These are phyloP conservation scores for Cladosporium sp. DNA, from an alignment of 2,329 filamentous ascomycete genomes.

Conservation along the genomic window DNA sequence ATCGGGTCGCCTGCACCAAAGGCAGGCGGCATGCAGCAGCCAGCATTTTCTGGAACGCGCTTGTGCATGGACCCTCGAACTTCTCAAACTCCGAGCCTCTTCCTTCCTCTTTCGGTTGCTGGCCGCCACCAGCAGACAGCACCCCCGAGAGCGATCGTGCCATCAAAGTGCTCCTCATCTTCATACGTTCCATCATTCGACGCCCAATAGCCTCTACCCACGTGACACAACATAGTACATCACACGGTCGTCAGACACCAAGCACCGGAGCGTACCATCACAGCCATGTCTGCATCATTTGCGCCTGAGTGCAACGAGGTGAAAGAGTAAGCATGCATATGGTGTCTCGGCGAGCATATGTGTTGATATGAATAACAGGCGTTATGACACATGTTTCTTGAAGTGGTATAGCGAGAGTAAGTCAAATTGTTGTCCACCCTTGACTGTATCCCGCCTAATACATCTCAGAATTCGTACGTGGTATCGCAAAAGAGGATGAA, in stretches of 20 bases:
- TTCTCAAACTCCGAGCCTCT: neutral
- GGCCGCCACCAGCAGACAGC: neutral
- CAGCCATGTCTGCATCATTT: slow-evolving; percentile 83
- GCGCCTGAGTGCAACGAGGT: slow-evolving; percentile 93
- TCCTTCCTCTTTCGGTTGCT: slow-evolving; percentile 11
- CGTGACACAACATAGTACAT: neutral
- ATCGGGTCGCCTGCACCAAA: neutral
- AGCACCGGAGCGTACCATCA: neutral
- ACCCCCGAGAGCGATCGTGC: neutral
- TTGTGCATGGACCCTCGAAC: neutral
- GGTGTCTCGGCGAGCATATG: neutral
- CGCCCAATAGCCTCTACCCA: neutral
- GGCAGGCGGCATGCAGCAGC: neutral
- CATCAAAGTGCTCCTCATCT: neutral
- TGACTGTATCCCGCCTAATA: neutral
- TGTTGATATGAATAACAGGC: slow-evolving; percentile 53
- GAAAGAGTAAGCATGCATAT: slow-evolving; percentile 71
- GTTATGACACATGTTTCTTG: slow-evolving; percentile 94
- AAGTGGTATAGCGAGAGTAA: slow-evolving; percentile 99
- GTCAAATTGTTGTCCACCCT: slow-evolving; percentile 34
- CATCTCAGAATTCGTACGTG: slow-evolving; percentile 74
- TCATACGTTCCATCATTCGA: neutral
- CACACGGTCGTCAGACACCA: neutral
- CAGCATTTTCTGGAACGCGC: slow-evolving; percentile 19
- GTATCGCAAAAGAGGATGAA: slow-evolving; percentile 79